phyloP scores from a whole-genome alignment of 2,329 filamentous ascomycete genomes.

The Pestalotiopsis sp. region DNA sequence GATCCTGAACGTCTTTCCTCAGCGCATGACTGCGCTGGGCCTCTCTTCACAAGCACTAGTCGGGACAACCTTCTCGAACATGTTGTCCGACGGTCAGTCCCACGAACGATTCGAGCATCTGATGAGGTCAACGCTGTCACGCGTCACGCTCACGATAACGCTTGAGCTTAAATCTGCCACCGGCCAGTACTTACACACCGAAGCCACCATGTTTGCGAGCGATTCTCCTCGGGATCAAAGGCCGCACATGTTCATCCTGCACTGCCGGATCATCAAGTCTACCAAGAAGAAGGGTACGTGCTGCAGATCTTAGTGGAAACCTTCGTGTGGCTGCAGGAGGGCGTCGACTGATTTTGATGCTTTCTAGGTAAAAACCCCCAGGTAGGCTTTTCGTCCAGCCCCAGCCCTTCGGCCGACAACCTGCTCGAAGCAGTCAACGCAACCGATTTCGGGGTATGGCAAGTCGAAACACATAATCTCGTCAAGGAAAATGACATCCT shows the following conservation, averaged over 20 bases:
- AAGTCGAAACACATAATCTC: background rate
- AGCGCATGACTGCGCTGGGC: background rate
- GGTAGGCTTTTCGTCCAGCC: background rate
- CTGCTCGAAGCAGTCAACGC: background rate
- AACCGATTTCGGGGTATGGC: background rate
- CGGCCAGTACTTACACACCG: background rate
- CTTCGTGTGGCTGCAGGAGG: background rate
- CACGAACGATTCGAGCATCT: background rate
- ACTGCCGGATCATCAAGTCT: background rate
- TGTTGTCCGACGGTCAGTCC: background rate
- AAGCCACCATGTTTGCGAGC: background rate
- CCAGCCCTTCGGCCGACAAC: background rate
- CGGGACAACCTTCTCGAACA: background rate
- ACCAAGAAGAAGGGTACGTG: background rate
- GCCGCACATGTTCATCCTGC: background rate
- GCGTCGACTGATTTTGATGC: background rate
- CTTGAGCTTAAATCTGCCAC: background rate
- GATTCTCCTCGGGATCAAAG: background rate
- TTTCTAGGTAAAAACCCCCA: background rate
- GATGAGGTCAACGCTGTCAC: background rate
- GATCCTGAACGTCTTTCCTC: constrained; percentile 2
- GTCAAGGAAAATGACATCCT: background rate
- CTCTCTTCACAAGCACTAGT: background rate
- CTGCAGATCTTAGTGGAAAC: background rate
- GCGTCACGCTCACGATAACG: background rate